Evolutionary conservation across 202 grass and related monocot genomes (phyloP), one percentile per base, ranked within the genome.

Genomic region (Dendrocalamus latiflorus): DNA sequence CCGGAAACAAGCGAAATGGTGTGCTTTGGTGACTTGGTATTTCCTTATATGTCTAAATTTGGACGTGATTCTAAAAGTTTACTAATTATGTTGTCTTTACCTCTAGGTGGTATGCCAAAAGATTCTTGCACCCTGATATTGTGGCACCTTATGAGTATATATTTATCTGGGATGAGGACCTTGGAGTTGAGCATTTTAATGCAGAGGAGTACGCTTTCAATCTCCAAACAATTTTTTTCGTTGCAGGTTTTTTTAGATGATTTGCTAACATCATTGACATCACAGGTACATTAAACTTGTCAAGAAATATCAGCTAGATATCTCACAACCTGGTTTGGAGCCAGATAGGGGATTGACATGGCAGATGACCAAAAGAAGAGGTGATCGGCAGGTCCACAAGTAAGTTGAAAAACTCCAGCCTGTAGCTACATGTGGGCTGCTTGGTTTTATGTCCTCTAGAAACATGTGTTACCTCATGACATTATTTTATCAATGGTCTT

Each of bases 151-250:
- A 93, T 44, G 94, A 97, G 48, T 97, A 91, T 55, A 80, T 97
- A 84, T 97, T 97, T 79, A 91, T 97, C 50, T 97, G 94, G 94
- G 94, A 97, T 58, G 94, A 97, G 78, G 94, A 97, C 74, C 87
- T 97, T 75, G 94, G 92, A 82, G 90, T 94, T 30, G 90, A 97
- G 14, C 92, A 97, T 93, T 97, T 97, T 78, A 82, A 97, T 58
- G 92, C 88, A 51, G 92, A 93, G 53, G 92, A 94, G 94, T 97
- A 93, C 65, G 94, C 33, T 56, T 48, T 72, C n/a, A 9, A 66
- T 78, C 51, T 76, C 78, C 53, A 16, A 71, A 2, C 3, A 28
- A 3, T 7, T 72, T 84, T 75, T 60, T 72, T 34, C 6, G 9
- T 64, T 63, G 34, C 12, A 70, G 9, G 10, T 34, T 36, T 72